phyloP scores from a whole-genome alignment of 1,284 basidiomycete genomes.

The Stygiomarasmius scandens region DNA sequence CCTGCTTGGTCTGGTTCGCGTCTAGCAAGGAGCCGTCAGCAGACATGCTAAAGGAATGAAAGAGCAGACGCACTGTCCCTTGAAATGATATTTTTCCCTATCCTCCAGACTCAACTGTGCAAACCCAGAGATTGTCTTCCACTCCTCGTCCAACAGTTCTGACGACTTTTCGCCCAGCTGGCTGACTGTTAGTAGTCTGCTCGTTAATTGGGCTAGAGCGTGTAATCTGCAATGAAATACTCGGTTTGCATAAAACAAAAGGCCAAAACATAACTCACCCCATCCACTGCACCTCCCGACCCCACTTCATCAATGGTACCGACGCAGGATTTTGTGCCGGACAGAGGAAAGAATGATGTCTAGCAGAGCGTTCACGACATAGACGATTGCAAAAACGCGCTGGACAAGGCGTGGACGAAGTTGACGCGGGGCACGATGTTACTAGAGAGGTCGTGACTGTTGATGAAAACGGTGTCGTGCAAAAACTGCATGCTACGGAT shows the following conservation, averaged over 20 bases:
- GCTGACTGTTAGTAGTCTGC: slow-evolving; percentile 11
- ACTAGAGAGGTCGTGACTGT: slow-evolving; percentile 46
- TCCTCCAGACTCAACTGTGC: slow-evolving; percentile 16
- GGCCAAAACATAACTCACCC: slow-evolving; percentile 33
- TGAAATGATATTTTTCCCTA: slow-evolving; percentile 13
- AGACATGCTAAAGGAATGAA: neutral
- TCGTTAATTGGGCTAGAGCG: slow-evolving; percentile 15
- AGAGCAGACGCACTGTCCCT: neutral
- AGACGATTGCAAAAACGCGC: slow-evolving; percentile 80
- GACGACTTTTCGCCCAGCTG: slow-evolving; percentile 6
- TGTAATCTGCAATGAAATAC: neutral
- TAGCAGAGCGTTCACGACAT: slow-evolving; percentile 64
- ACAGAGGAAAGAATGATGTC: slow-evolving; percentile 76
- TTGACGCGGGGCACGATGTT: slow-evolving; percentile 50
- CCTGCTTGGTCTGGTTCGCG: slow-evolving; percentile 57
- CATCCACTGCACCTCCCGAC: slow-evolving; percentile 66
- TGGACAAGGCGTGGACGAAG: slow-evolving; percentile 49
- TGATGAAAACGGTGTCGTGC: slow-evolving; percentile 61
- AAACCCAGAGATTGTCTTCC: slow-evolving; percentile 6
- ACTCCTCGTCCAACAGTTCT: slow-evolving; percentile 8
- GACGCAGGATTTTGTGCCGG: slow-evolving; percentile 72
- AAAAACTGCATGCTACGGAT: slow-evolving; percentile 64
- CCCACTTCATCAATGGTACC: slow-evolving; percentile 60
- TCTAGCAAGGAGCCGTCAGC: neutral
- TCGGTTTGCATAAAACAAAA: neutral